These are phyloP conservation scores for Colletotrichum horii DNA, from an alignment of 2,329 filamentous ascomycete species.

Conservation along the genomic window DNA sequence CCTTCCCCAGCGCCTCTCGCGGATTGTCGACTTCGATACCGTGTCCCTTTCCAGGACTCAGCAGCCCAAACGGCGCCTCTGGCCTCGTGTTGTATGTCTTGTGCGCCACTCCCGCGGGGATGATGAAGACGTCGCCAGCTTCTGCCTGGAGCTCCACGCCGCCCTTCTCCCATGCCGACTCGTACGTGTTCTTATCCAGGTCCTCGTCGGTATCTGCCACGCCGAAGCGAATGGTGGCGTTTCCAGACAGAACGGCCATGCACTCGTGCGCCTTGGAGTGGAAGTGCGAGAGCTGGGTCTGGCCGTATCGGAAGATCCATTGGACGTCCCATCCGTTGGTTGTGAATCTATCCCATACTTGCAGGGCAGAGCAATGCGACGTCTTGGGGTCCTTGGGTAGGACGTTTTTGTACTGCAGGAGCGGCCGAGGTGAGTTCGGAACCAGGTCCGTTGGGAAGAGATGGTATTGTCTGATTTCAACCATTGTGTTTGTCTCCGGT, in stretches of 20 bases:
- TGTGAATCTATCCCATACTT: conserved; percentile 48
- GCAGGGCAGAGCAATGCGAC: conserved; percentile 27
- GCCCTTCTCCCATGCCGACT: conserved; percentile 45
- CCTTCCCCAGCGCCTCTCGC: conserved; percentile 36
- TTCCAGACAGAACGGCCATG: conserved; percentile 60
- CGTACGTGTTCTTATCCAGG: conserved; percentile 43
- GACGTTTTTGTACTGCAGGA: conserved; percentile 57
- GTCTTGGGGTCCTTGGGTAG: conserved; percentile 27
- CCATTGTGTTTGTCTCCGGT: conserved; percentile 25
- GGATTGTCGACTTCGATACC: conserved; percentile 35
- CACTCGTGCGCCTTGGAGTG: conserved; percentile 62
- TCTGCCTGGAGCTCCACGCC: conserved; percentile 53
- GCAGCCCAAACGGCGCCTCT: conserved; percentile 30
- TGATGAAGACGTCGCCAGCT: conserved; percentile 62
- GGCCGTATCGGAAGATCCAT: conserved; percentile 63
- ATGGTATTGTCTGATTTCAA: conserved; percentile 38
- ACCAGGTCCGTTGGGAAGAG: conserved; percentile 49
- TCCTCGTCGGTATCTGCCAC: conserved; percentile 51
- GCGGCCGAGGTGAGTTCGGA: conserved; percentile 55
- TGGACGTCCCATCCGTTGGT: conserved; percentile 57
- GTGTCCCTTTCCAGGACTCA: conserved; percentile 49
- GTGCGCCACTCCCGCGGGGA: conserved; percentile 61
- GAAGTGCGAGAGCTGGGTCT: conserved; percentile 61
- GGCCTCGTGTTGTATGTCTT: conserved; percentile 54
- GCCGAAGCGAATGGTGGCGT: conserved; percentile 59